Percentiles rank a stretch among this genome's conserved stretches.
These are phyloP conservation scores for Lipomyces starkeyi DNA, from an alignment of 805 yeast species.

Conservation along the genomic window DNA sequence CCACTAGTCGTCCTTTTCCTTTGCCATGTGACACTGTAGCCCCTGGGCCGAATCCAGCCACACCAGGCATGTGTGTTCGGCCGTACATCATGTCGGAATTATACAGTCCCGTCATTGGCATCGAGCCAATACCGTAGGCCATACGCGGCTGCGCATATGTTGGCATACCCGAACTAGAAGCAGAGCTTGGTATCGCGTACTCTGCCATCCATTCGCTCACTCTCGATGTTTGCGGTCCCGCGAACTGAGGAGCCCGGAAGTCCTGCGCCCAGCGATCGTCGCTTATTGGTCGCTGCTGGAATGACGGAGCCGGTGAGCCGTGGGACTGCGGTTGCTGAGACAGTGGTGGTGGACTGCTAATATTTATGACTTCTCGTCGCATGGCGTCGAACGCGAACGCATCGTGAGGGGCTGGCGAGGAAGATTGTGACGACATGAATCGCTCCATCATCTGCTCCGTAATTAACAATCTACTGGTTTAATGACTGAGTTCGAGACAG, in stretches of 20 bases:
- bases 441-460: conserved; percentile 21
- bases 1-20: conserved; percentile 42
- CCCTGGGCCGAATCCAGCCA: background rate
- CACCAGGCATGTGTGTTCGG: background rate
- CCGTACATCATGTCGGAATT: background rate
- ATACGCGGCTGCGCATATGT: conserved; percentile 4
- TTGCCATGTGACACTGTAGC: conserved; percentile 11
- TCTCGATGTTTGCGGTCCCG: background rate
- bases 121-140: background rate
- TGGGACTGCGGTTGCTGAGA: conserved; percentile 7
- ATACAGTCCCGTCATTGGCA: conserved; percentile 7
- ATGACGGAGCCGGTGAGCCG: background rate
- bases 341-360: conserved; percentile 4
- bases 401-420: conserved; percentile 7
- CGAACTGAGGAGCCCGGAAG: background rate
- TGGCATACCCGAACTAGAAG: background rate
- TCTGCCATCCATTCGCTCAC: conserved; percentile 4
- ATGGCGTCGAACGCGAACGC: conserved; percentile 22
- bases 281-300: background rate
- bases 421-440: conserved; percentile 9
- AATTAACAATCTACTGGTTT: background rate
- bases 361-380: conserved; percentile 22
- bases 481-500: background rate
- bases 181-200: conserved; percentile 1
- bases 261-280: conserved; percentile 10